Evolutionary conservation across 2,329 filamentous ascomycete species (phyloP), one percentile per base, ranked within the genome.

Genomic region (Knoxdaviesia proteae): DNA sequence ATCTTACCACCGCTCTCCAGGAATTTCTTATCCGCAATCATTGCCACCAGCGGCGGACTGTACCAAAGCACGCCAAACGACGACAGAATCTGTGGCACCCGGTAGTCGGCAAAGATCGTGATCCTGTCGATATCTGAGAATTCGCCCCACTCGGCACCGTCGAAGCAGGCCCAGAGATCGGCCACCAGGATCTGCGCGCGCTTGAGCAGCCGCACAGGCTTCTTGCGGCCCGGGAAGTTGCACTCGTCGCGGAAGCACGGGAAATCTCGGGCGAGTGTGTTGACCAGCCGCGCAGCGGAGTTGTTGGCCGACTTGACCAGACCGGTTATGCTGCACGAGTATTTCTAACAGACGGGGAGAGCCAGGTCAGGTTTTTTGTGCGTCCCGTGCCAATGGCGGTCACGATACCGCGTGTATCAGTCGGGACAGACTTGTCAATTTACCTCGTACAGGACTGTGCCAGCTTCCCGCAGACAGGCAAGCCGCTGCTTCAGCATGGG

Each of bases 91-190:
- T 98, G 90, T 9, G 92, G 92, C 43, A 98, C 80, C 38, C 90
- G 80, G 56, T 98, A 98, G 62, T 98, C 90, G 54, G 90, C 87
- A 64, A 98, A 98, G 79, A 96, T 96, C 47, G 90, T 98, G 52
- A 98, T 80, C 56, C 86, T 84, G 61, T 90, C 80, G 51, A 98
- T 94, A 55, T 98, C 90, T 45, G 74, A 56, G 58, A 98, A 98
- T 32, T 70, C 65, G 33, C 90, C 92, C 53, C 78, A 87, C 31
- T 71, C 68, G 49, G 79, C 67, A 39, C 84, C 86, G 42, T 88
- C 74, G 56, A 96, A 96, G 48, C 86, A 92, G 5, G 90, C 92
- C 92, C 92, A 98, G 1, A 96, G 57, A 57, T 98, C 90, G 29
- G 92, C 92, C 3, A 93, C 87, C 20, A 96, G 71, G 46, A 98